Conservation (phyloP, 169 alveolate species). For the Ophryocystis elektroscirrha region DNA sequence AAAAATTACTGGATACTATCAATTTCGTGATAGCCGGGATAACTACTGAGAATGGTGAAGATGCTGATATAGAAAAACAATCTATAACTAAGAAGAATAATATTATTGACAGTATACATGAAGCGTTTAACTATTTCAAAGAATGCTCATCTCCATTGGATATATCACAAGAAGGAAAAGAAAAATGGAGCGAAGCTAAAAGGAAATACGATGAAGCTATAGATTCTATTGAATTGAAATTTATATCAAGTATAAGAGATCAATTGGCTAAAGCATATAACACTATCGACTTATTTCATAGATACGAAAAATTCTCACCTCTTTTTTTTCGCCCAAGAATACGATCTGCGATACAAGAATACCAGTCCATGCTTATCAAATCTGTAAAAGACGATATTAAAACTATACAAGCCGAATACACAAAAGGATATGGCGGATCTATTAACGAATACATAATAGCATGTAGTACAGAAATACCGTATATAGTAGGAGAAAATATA, state of each 20-base stretch:
- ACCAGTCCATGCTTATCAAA: slow-evolving; percentile 66
- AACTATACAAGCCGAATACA: slow-evolving; percentile 55
- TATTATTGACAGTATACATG: too few species aligned
- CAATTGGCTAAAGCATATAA: slow-evolving; percentile 72
- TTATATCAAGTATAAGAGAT: slow-evolving; percentile 72
- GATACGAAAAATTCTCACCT: slow-evolving; percentile 70
- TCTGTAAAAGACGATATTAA: slow-evolving; percentile 63
- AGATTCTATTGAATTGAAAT: slow-evolving; percentile 75
- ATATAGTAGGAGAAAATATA: slow-evolving; percentile 66
- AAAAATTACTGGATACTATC: slow-evolving; percentile 63
- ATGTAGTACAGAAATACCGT: slow-evolving; percentile 74
- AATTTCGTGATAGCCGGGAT: too few species aligned
- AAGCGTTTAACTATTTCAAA: too few species aligned
- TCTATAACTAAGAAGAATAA: too few species aligned
- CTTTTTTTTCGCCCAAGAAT: slow-evolving; percentile 78
- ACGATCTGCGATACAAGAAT: slow-evolving; percentile 83
- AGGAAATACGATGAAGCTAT: slow-evolving; percentile 59
- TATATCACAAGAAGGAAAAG: slow-evolving; percentile 54
- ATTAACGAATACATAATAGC: slow-evolving; percentile 57
- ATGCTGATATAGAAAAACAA: too few species aligned
- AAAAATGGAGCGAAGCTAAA: slow-evolving; percentile 51
- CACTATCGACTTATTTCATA: slow-evolving; percentile 78
- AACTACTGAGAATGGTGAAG: too few species aligned
- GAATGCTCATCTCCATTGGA: slow-evolving; percentile 32
- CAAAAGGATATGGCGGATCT: slow-evolving; percentile 58